A percentile compares a stretch with the other conserved stretches of the same genome.
These are phyloP conservation scores for Myriosclerotinia scirpicola DNA, from an alignment of 2,329 filamentous ascomycete genomes.

Conservation along the genomic window DNA sequence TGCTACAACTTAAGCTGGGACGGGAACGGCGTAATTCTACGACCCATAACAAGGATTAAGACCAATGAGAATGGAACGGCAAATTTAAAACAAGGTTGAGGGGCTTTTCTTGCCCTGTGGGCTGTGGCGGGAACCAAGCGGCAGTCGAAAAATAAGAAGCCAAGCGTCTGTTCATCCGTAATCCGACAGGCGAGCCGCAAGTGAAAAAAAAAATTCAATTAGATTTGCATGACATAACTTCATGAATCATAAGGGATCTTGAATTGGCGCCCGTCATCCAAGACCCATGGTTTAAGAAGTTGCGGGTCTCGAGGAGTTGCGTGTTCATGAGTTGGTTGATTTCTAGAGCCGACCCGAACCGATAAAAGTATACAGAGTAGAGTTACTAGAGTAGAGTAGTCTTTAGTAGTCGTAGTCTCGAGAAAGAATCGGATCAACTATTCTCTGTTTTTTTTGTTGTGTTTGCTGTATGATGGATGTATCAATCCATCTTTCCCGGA, in stretches of 20 bases:
- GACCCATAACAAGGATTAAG: not conserved
- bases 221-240: not conserved
- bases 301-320: not conserved
- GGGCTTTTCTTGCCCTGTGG: not conserved
- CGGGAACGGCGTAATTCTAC: not conserved
- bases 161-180: not conserved
- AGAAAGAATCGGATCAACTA: not conserved
- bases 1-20: too few species aligned
- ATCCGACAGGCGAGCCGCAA: constrained; percentile 5
- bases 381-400: not conserved
- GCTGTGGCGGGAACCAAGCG: constrained; percentile 6
- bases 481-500: not conserved
- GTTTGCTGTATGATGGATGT: not conserved
- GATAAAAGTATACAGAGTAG: not conserved
- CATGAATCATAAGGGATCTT: not conserved
- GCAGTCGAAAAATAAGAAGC: constrained; percentile 2
- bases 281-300: not conserved
- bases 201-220: not conserved
- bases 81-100: not conserved
- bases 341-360: not conserved
- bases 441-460: not conserved
- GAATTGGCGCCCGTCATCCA: constrained; percentile 8
- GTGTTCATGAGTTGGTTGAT: not conserved
- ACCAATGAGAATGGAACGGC: not conserved
- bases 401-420: not conserved